These are phyloP conservation scores for Carex littledalei DNA, from an alignment of 176 grass and related monocot species.

Conservation along the genomic window DNA sequence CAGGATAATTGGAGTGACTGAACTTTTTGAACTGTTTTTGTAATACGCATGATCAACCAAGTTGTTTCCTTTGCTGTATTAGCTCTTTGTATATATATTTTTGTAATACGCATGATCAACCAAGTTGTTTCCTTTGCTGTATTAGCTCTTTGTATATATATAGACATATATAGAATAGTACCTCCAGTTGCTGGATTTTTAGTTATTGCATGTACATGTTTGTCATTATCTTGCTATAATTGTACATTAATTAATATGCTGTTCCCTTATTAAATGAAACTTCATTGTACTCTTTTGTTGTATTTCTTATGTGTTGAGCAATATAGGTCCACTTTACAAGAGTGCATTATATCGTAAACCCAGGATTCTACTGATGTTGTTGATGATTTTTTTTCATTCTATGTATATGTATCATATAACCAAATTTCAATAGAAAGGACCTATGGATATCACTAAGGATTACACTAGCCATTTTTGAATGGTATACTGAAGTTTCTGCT, in stretches of 20 bases:
- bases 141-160: neutral
- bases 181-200: neutral
- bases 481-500: neutral
- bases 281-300: neutral
- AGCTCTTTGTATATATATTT: neutral
- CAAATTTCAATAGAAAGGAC: neutral
- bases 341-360: no score
- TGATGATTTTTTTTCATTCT: slow-evolving; percentile 23
- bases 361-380: slow-evolving; percentile 37
- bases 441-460: neutral
- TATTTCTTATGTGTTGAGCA: neutral
- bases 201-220: neutral
- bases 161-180: neutral
- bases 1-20: neutral
- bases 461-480: neutral
- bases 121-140: neutral
- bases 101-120: neutral
- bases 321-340: no score
- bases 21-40: no score
- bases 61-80: no score
- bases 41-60: no score
- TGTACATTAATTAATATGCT: neutral
- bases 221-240: neutral
- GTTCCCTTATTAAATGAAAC: neutral
- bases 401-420: neutral